phyloP scores from a whole-genome alignment of 2,329 filamentous ascomycete species.

The Pseudocercospora eumusae region DNA sequence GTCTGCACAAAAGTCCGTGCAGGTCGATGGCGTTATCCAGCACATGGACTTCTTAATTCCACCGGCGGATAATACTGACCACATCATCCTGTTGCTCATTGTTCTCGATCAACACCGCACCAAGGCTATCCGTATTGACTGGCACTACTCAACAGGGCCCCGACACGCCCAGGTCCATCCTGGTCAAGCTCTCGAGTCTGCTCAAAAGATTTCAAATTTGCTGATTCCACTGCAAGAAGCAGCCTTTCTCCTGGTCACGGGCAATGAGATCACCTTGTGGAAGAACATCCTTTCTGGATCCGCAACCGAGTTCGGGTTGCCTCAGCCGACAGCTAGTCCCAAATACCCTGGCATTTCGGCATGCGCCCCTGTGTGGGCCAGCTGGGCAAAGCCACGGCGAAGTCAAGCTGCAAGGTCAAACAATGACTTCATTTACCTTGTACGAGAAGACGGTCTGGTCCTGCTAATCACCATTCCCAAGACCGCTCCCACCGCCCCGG shows the following conservation, averaged over 20 bases:
- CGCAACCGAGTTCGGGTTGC: conserved; percentile 27
- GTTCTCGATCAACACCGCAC: conserved; percentile 49
- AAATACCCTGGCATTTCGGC: conserved; percentile 32
- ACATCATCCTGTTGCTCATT: conserved; percentile 74
- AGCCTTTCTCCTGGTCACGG: conserved; percentile 45
- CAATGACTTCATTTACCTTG: conserved; percentile 80
- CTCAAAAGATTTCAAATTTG: conserved; percentile 38
- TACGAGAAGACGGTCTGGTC: conserved; percentile 82
- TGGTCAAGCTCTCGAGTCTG: conserved; percentile 30
- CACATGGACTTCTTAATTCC: conserved; percentile 86
- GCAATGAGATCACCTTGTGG: conserved; percentile 42
- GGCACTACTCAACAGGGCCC: conserved; percentile 31
- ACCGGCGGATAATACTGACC: conserved; percentile 62
- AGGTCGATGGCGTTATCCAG: conserved; percentile 71
- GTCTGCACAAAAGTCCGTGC: conserved; percentile 49
- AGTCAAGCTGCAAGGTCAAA: conserved; percentile 61
- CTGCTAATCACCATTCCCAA: conserved; percentile 61
- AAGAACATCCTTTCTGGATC: conserved; percentile 46
- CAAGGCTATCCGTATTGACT: conserved; percentile 41
- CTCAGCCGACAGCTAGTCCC: conserved; percentile 12
- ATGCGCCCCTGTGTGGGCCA: conserved; percentile 61
- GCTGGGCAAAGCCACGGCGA: conserved; percentile 79
- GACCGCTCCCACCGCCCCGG: conserved; percentile 41
- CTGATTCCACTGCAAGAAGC: conserved; percentile 46
- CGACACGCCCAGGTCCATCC: conserved; percentile 29